Percentiles rank a stretch among this genome's conserved stretches.
Conservation (phyloP, 2,329 filamentous ascomycete species). For the Penicillium glabrum region DNA sequence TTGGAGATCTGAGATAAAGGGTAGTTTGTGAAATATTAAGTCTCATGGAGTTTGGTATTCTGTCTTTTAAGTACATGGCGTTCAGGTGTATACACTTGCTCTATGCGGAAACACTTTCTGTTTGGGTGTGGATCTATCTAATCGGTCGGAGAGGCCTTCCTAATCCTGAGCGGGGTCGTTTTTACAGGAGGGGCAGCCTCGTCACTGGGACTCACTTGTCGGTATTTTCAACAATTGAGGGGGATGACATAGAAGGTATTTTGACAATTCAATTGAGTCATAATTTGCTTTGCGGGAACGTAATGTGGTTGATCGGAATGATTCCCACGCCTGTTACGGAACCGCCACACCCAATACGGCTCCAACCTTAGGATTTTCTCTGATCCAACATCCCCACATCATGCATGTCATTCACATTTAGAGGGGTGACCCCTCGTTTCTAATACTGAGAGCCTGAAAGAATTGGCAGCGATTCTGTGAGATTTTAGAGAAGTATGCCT, state of each 20-base stretch:
- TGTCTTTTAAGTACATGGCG: background rate
- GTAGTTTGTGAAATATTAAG: background rate
- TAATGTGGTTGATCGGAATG: background rate
- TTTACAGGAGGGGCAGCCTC: background rate
- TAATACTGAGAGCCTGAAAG: background rate
- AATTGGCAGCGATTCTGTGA: background rate
- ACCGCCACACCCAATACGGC: background rate
- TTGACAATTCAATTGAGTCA: background rate
- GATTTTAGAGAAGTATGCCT: background rate
- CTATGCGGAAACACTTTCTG: background rate
- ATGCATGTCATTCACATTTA: background rate
- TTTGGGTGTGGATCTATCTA: background rate
- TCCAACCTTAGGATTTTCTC: background rate
- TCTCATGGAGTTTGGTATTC: background rate
- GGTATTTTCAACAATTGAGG: background rate
- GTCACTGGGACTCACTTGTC: background rate
- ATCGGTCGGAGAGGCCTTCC: background rate
- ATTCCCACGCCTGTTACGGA: background rate
- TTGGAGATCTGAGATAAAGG: background rate
- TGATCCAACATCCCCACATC: background rate
- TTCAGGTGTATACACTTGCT: background rate
- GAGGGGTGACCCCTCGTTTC: background rate
- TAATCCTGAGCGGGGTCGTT: background rate
- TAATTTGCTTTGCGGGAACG: background rate
- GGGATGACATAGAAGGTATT: background rate